Percentiles rank a stretch among this genome's conserved stretches.
These are phyloP conservation scores for Xylariaceae sp. DNA, from an alignment of 2,329 filamentous ascomycete species.

Conservation along the genomic window DNA sequence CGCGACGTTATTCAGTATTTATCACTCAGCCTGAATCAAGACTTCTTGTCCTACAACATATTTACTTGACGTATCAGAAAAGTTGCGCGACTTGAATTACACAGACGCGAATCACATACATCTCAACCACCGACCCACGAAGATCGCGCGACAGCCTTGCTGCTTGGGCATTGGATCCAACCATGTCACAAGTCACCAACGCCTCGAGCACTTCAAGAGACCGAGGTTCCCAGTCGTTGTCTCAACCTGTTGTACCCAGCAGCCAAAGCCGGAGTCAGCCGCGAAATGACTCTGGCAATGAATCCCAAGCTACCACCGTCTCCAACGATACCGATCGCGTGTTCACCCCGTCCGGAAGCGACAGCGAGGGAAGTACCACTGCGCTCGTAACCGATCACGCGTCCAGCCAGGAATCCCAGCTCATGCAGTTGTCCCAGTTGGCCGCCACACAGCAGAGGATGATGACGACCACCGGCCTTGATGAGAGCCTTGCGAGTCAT, in stretches of 20 bases:
- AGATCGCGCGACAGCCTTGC: constrained; percentile 19
- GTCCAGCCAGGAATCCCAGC: constrained; percentile 58
- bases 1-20: neutral
- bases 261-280: constrained; percentile 32
- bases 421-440: constrained; percentile 60
- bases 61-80: neutral
- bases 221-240: constrained; percentile 11
- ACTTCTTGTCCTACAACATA: neutral
- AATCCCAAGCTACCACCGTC: constrained; percentile 49
- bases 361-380: constrained; percentile 45
- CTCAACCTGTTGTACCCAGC: constrained; percentile 12
- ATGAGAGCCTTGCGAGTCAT: constrained; percentile 39
- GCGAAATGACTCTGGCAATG: constrained; percentile 41
- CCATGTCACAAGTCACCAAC: constrained; percentile 22
- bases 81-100: neutral
- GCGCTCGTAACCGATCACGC: constrained; percentile 43
- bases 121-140: neutral
- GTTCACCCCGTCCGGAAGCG: constrained; percentile 48
- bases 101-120: neutral
- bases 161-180: constrained; percentile 3
- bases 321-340: constrained; percentile 45
- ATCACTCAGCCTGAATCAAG: neutral
- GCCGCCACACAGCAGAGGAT: constrained; percentile 58
- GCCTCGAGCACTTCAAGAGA: constrained; percentile 7
- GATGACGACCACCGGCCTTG: constrained; percentile 32